These are phyloP conservation scores for Plasmodium reichenowi DNA, from an alignment of 169 alveolate species.

Conservation along the genomic window DNA sequence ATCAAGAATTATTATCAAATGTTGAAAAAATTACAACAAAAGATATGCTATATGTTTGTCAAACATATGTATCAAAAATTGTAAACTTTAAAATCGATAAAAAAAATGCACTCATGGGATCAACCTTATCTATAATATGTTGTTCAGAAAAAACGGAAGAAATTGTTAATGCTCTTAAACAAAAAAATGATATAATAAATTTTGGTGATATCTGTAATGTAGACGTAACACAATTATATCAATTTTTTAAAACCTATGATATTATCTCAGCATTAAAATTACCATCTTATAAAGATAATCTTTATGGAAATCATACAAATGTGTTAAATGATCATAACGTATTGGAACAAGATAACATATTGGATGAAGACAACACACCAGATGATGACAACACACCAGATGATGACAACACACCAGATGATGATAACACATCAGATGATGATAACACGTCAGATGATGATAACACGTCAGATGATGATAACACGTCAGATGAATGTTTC, in stretches of 20 bases:
- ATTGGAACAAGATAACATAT: background rate
- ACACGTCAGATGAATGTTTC: too few relatives aligned
- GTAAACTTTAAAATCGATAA: constrained; percentile 31
- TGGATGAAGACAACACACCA: background rate
- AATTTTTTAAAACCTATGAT: constrained; percentile 23
- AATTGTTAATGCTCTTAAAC: constrained; percentile 11
- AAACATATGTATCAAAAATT: constrained; percentile 32
- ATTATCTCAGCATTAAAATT: constrained; percentile 5
- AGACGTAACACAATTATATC: constrained; percentile 19
- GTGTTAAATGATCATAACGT: background rate
- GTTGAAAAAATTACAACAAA: constrained; percentile 28
- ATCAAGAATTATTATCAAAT: constrained; percentile 6
- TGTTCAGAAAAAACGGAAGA: constrained; percentile 46
- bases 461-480: constrained; percentile 4
- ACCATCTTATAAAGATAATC: background rate
- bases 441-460: constrained; percentile 18
- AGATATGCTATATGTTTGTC: constrained; percentile 10
- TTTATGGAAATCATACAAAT: background rate
- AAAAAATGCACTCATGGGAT: constrained; percentile 37
- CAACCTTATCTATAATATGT: constrained; percentile 46
- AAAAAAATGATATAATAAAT: background rate
- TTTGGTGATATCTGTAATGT: constrained; percentile 31
- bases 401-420: constrained; percentile 2
- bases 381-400: constrained; percentile 1
- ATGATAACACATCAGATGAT: background rate